phyloP scores from a whole-genome alignment of 768 basidiomycete genomes.

The Lyophyllum semitale region DNA sequence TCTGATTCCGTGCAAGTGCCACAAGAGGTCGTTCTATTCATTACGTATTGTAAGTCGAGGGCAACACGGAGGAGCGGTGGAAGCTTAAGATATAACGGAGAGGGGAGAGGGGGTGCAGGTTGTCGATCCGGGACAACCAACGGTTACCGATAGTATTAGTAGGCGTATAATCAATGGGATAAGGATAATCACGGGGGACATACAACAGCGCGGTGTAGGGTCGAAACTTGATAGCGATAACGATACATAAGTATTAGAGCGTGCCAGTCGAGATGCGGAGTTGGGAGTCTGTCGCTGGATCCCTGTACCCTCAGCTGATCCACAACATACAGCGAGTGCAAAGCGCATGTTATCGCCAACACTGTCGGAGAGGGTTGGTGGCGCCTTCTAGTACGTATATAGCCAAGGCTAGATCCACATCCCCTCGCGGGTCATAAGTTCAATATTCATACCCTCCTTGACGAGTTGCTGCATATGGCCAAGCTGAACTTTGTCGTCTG shows the following conservation, averaged over 20 bases:
- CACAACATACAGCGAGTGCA: background rate
- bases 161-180: background rate
- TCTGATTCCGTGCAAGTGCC: slow-evolving; percentile 1
- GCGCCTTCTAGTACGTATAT: background rate
- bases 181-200: background rate
- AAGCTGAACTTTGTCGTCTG: slow-evolving; percentile 2
- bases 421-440: slow-evolving; percentile 5
- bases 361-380: background rate
- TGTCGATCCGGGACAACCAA: background rate
- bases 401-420: slow-evolving; percentile 4
- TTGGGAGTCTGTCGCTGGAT: background rate
- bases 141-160: background rate
- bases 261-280: background rate
- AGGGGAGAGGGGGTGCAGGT: background rate
- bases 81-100: background rate
- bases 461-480: slow-evolving; percentile 2
- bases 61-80: background rate
- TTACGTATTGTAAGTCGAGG: background rate
- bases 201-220: background rate
- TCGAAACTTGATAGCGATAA: background rate
- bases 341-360: background rate
- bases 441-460: slow-evolving; percentile 6
- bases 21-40: background rate
- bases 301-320: background rate
- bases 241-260: background rate